Evolutionary conservation across 768 basidiomycete genomes (phyloP).

Genomic region (Naganishia vaughanmartiniae): DNA sequence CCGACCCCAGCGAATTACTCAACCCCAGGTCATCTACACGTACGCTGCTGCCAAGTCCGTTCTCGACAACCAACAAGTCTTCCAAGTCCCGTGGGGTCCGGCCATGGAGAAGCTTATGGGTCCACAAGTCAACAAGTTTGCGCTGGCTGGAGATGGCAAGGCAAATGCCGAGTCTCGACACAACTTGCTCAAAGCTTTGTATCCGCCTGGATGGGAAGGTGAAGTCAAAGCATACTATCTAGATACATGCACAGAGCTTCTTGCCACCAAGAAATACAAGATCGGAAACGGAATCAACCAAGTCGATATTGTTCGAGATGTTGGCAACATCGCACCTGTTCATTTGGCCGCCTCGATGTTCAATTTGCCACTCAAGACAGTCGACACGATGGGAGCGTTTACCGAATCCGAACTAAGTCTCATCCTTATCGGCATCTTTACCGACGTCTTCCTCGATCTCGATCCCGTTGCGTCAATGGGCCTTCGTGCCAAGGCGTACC

Average conservation of each 20-base stretch:
- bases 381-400: neutral
- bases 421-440: constrained; percentile 1
- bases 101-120: neutral
- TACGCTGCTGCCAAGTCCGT: neutral
- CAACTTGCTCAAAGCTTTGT: neutral
- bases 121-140: neutral
- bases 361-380: neutral
- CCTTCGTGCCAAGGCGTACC: neutral
- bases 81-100: neutral
- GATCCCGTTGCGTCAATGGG: neutral
- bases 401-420: constrained; percentile 1
- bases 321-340: neutral
- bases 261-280: neutral
- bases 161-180: neutral
- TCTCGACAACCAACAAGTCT: neutral
- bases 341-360: neutral
- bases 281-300: neutral
- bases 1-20: neutral
- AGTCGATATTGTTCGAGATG: constrained; percentile 4
- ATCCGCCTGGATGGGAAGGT: neutral
- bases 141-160: neutral
- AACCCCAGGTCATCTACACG: neutral
- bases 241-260: neutral
- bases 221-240: constrained; percentile 9
- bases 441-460: neutral